These are phyloP conservation scores for Tagetes patula DNA, from an alignment of 129 eudicot species.

Conservation along the genomic window DNA sequence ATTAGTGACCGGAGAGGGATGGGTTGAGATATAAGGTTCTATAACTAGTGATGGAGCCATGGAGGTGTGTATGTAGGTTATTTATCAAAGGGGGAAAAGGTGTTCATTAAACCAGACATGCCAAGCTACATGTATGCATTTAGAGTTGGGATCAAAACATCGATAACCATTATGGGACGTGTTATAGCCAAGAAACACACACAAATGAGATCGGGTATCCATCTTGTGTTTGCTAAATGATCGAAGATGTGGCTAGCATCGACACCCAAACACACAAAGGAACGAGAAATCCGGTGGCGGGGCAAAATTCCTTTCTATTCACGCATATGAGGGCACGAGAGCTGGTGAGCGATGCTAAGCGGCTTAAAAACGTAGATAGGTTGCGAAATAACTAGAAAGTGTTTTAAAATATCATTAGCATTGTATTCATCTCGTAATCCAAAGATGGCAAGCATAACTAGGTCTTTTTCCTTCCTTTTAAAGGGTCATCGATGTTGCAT, in stretches of 20 bases:
- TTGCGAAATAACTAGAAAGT: too few relatives aligned
- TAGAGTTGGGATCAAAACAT: neutral
- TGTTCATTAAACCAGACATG: neutral
- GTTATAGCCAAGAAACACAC: neutral
- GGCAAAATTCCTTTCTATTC: too few relatives aligned
- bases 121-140: neutral
- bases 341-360: too few relatives aligned
- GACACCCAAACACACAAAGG: neutral
- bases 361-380: too few relatives aligned
- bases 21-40: too few relatives aligned
- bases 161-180: neutral
- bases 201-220: neutral
- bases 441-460: too few relatives aligned
- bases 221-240: neutral
- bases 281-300: neutral
- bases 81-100: neutral
- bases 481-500: too few relatives aligned
- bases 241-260: neutral
- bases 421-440: too few relatives aligned
- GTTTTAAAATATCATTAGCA: too few relatives aligned
- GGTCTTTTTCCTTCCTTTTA: too few relatives aligned
- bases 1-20: too few relatives aligned
- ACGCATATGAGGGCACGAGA: too few relatives aligned
- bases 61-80: neutral
- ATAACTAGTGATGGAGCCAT: neutral